phyloP scores from a whole-genome alignment of 176 grass and related monocot genomes.

The Lolium rigidum region DNA sequence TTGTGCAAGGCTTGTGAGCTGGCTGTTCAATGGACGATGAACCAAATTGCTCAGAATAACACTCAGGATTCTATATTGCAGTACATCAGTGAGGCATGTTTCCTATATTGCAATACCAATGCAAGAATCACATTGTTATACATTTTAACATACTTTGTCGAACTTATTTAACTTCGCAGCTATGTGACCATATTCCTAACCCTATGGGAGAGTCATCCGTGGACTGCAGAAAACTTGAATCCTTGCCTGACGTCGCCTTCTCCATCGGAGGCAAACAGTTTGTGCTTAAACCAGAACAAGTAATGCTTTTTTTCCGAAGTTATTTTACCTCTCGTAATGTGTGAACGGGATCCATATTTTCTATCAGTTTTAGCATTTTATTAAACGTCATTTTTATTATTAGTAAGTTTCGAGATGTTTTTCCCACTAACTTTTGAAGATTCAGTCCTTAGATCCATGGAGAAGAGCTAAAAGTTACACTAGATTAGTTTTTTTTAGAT shows the following conservation, averaged over 20 bases:
- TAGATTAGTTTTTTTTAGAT: too few relatives aligned
- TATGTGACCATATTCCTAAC: slow-evolving; percentile 78
- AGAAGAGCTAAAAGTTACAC: too few relatives aligned
- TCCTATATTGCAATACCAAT: slow-evolving; percentile 20
- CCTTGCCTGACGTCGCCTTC: slow-evolving; percentile 78
- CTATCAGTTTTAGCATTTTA: not conserved
- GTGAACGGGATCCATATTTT: not conserved
- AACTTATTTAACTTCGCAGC: slow-evolving; percentile 51
- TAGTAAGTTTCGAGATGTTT: slow-evolving; percentile 19
- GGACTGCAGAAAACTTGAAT: slow-evolving; percentile 61
- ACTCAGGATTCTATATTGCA: slow-evolving; percentile 61
- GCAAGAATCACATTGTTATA: not conserved
- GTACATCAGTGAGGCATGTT: slow-evolving; percentile 65
- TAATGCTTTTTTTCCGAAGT: slow-evolving; percentile 31
- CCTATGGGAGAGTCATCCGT: slow-evolving; percentile 87
- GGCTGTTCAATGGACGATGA: slow-evolving; percentile 82
- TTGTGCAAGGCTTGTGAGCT: slow-evolving; percentile 80
- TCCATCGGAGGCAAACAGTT: slow-evolving; percentile 80
- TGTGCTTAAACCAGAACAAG: slow-evolving; percentile 76
- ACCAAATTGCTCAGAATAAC: slow-evolving; percentile 69
- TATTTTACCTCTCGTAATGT: not conserved
- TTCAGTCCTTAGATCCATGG: not conserved
- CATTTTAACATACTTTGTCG: not conserved
- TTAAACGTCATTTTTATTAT: not conserved
- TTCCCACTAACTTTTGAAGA: not conserved